These are phyloP conservation scores for Ogataea hybrid DNA, from an alignment of 1,139 yeast genomes.

Conservation along the genomic window DNA sequence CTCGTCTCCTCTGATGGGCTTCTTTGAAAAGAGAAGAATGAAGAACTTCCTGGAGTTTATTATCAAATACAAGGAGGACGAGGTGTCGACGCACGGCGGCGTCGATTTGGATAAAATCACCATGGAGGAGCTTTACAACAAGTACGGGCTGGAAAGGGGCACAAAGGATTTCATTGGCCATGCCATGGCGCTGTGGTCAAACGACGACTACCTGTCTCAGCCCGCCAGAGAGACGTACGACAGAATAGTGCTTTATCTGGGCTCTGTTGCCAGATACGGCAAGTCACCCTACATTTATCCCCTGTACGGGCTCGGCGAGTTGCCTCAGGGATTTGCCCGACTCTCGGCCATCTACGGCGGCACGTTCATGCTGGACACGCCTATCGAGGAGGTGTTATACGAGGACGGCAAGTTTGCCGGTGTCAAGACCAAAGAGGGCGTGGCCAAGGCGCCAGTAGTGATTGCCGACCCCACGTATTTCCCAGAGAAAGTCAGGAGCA, in stretches of 20 bases:
- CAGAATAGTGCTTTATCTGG: slow-evolving; percentile 79
- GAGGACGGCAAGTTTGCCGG: slow-evolving; percentile 76
- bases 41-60: slow-evolving; percentile 87
- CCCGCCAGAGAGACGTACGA: slow-evolving; percentile 94
- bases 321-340: slow-evolving; percentile 98
- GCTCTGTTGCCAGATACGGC: slow-evolving; percentile 92
- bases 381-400: slow-evolving; percentile 84
- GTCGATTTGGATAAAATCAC: slow-evolving; percentile 83
- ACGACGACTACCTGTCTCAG: slow-evolving; percentile 82
- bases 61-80: slow-evolving; percentile 78
- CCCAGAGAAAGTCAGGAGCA: slow-evolving; percentile 83
- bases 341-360: slow-evolving; percentile 98
- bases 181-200: slow-evolving; percentile 97
- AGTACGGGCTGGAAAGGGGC: slow-evolving; percentile 89
- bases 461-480: slow-evolving; percentile 98
- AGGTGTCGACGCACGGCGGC: slow-evolving; percentile 78
- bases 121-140: slow-evolving; percentile 86
- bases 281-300: slow-evolving; percentile 97
- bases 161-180: slow-evolving; percentile 97
- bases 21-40: slow-evolving; percentile 95
- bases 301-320: slow-evolving; percentile 92
- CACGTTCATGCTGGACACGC: slow-evolving; percentile 96
- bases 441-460: slow-evolving; percentile 87
- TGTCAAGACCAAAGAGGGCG: slow-evolving; percentile 87
- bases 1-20: slow-evolving; percentile 89